Evolutionary conservation across 352 stramenopile genomes (phyloP).

Genomic region (Phytopythium montanum): DNA sequence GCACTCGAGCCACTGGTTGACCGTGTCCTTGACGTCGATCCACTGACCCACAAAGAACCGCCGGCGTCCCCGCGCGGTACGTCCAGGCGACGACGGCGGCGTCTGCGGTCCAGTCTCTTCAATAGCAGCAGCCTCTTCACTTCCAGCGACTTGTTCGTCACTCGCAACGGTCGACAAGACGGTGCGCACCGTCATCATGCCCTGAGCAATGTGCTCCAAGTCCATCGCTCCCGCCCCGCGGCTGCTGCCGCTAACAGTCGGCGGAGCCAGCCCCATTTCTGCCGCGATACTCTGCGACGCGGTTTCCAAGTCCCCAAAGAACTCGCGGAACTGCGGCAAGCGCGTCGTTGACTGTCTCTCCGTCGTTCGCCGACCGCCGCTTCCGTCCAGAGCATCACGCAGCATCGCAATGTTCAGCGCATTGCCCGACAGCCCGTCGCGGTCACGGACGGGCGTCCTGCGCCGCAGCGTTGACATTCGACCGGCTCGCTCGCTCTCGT

Average conservation of each 20-base stretch:
- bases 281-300: slow-evolving; percentile 24
- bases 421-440: slow-evolving; percentile 15
- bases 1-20: slow-evolving; percentile 98
- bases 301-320: slow-evolving; percentile 32
- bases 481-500: not conserved
- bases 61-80: slow-evolving; percentile 27
- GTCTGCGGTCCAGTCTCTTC: slow-evolving; percentile 9
- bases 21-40: slow-evolving; percentile 97
- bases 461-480: not conserved
- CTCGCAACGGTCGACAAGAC: slow-evolving; percentile 39
- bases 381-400: slow-evolving; percentile 34
- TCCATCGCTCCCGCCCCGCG: slow-evolving; percentile 14
- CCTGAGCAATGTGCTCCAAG: slow-evolving; percentile 53
- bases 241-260: not conserved
- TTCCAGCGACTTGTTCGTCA: not conserved
- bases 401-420: slow-evolving; percentile 66
- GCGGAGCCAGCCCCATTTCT: slow-evolving; percentile 22
- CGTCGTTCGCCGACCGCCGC: not conserved
- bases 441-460: not conserved
- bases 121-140: not conserved
- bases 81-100: slow-evolving; percentile 1
- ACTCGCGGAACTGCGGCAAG: slow-evolving; percentile 33
- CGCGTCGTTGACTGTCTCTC: slow-evolving; percentile 5
- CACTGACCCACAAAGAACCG: slow-evolving; percentile 92
- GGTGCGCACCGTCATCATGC: slow-evolving; percentile 49